Evolutionary conservation across 192 early-diverging fungal species (phyloP).

Genomic region (Martensiomyces pterosporus): DNA sequence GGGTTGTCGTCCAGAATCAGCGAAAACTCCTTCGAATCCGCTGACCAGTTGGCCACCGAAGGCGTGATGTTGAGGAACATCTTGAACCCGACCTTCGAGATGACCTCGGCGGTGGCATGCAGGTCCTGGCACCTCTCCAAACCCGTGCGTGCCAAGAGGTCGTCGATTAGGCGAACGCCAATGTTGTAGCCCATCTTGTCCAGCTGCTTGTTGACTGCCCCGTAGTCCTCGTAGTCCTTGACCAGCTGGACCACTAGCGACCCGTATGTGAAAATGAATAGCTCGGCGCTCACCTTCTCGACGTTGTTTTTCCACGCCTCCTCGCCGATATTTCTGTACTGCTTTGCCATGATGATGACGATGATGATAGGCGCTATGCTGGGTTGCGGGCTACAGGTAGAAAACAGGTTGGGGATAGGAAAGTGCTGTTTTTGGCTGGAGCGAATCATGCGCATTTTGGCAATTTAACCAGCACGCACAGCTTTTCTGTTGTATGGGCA

Average conservation of each 20-base stretch:
- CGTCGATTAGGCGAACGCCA: slow-evolving; percentile 90
- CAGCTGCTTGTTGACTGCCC: slow-evolving; percentile 90
- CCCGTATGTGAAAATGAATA: slow-evolving; percentile 97
- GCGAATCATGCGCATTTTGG: too few relatives aligned
- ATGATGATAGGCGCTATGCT: too few relatives aligned
- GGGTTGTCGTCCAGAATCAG: slow-evolving; percentile 94
- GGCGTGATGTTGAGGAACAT: slow-evolving; percentile 93
- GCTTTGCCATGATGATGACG: slow-evolving; percentile 58
- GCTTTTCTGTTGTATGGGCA: too few relatives aligned
- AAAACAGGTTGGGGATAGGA: too few relatives aligned
- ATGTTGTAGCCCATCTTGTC: slow-evolving; percentile 99
- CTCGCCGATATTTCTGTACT: slow-evolving; percentile 80
- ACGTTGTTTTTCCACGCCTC: slow-evolving; percentile 93
- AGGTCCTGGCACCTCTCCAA: slow-evolving; percentile 72
- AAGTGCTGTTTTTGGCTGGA: too few relatives aligned
- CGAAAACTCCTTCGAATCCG: slow-evolving; percentile 88
- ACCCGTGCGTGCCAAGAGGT: slow-evolving; percentile 81
- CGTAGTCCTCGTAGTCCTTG: slow-evolving; percentile 90
- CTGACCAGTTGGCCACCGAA: slow-evolving; percentile 71
- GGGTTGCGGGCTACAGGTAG: too few relatives aligned
- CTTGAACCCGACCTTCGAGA: slow-evolving; percentile 98
- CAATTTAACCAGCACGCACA: too few relatives aligned
- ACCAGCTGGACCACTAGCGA: slow-evolving; percentile 92
- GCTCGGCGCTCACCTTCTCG: slow-evolving; percentile 95
- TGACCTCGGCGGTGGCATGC: slow-evolving; percentile 85